Base-by-base conservation (phyloP, 331 rosid species). In the Quercus phellos region DNA sequence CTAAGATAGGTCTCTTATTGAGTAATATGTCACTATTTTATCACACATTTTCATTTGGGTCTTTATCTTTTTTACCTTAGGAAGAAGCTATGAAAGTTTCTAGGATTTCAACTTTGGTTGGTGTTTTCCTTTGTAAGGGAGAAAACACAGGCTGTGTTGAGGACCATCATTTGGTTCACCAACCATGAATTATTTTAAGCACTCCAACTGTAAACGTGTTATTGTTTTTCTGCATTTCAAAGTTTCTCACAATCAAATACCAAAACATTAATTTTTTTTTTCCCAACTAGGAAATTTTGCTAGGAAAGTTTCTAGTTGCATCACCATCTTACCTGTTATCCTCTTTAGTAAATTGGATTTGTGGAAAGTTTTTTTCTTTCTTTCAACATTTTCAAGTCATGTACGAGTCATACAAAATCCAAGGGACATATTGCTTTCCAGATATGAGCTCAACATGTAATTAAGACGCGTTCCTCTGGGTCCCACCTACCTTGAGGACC, bases 131-230 rank as follows among this genome's bases (percentile, higher is more conserved):
- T 89, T 79, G 66, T 63, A 84, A 77, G 83, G 82, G 70, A 83
- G 73, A 76, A 79, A 66, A 58, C 70, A 87, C 63, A 79, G 71
- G 56, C n/a, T 73, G 70, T 35, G 18, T 17, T 10, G 27, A 68
- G 77, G 78, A 18, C 54, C 89, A 87, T 90, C 77, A 90, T 90
- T 84, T 82, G 79, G 75, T 83, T 87, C 87, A 92, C 90, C 94
- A 85, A 92, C 89, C 92, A 60, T 68, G 78, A 74, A 89, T 90
- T 80, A 86, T 86, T 83, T 85, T 84, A 75, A 88, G 82, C 88
- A 81, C 83, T 89, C 87, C 92, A 88, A 86, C 89, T 67, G 86
- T 77, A 87, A 87, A n/a, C 83, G 66, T 86, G 81, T 86, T 55
- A 3, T 46, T 24, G 55, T 70, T 84, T 32, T 68, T 74, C 78